These are phyloP conservation scores for Pleodorina starrii DNA, from an alignment of 139 green algal genomes.

Conservation along the genomic window DNA sequence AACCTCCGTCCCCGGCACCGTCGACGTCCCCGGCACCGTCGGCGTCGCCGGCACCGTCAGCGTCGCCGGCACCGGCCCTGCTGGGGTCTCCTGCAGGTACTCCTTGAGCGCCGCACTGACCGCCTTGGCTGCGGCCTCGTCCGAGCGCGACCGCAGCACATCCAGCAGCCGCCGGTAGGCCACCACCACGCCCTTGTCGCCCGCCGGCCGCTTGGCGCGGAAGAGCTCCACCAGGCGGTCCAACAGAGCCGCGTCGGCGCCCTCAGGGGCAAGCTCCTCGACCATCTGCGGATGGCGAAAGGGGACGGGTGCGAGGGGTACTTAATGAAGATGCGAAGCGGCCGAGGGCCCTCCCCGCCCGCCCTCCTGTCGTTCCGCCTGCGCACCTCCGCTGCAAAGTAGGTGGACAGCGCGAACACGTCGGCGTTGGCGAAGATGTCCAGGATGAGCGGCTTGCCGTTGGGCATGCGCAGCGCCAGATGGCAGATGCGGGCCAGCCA, in stretches of 20 bases:
- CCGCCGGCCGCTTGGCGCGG: neutral
- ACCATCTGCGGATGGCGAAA: neutral
- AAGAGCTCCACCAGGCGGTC: constrained; percentile 6
- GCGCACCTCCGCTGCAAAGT: constrained; percentile 39
- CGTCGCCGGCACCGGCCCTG: neutral
- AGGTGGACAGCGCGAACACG: constrained; percentile 31
- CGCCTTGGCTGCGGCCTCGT: constrained; percentile 10
- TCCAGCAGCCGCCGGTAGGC: constrained; percentile 27
- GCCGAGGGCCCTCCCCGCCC: no score
- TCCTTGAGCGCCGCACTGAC: neutral
- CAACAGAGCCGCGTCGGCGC: constrained; percentile 6
- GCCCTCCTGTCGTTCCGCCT: no score
- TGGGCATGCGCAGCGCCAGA: constrained; percentile 19
- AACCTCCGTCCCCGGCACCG: no score
- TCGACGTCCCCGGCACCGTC: neutral
- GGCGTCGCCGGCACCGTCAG: neutral
- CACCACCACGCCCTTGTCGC: constrained; percentile 23
- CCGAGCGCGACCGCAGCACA: constrained; percentile 8
- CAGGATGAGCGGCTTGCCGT: constrained; percentile 15
- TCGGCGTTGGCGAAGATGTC: constrained; percentile 46
- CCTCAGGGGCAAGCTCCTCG: neutral
- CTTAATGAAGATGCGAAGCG: no score
- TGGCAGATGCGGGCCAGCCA: constrained; percentile 36
- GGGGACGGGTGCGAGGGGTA: no score
- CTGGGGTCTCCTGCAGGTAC: constrained; percentile 9